Evolutionary conservation across 1,139 yeast genomes (phyloP), one percentile per base, ranked within the genome.

Genomic region (Yamadazyma dushanensis): DNA sequence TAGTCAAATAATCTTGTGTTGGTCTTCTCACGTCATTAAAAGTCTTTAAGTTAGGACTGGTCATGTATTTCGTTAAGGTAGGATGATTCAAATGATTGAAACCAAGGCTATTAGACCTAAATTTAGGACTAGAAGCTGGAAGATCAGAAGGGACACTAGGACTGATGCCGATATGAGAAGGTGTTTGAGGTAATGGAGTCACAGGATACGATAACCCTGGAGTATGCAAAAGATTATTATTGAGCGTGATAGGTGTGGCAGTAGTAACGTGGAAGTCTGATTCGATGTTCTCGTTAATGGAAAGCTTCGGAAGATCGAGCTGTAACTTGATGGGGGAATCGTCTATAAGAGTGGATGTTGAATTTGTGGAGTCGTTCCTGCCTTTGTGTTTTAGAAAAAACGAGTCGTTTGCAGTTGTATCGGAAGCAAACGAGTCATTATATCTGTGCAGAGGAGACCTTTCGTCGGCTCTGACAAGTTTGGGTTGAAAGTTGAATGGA

Each of bases 261-360:
- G 23, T 15, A 23, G 10, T 18, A 9, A 26, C 20, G 16, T 28
- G 24, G 20, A 38, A 39, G 8, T 22, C 33, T 4, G 36, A 33
- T 23, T 43, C 49, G 10, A 42, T 48, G 24, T 41, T 37, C 33
- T 50, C 56, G 26, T 41, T 39, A 21, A 47, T 43, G 10, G 53
- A 43, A 5, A 46, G 34, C 26, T 43, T 43, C 6, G 47, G 41
- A 19, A 43, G 36, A 8, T 41, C 39, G 3, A 48, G 29, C 9
- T 38, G 33, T 24, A 49, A 33, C 15, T 40, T 38, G 9, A 31
- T 31, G 5, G 47, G 48, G 16, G 38, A 32, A 3, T 54, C 61
- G 29, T 57, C 63, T 5, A 57, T 50, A 16, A 59, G 45, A n/a
- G 64, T 59, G 6, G 50, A 54, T 1, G 58, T 47, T 2, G 65